Evolutionary conservation across 2,329 filamentous ascomycete species (phyloP), one percentile per base, ranked within the genome.

Genomic region (Stemphylium lycopersici): DNA sequence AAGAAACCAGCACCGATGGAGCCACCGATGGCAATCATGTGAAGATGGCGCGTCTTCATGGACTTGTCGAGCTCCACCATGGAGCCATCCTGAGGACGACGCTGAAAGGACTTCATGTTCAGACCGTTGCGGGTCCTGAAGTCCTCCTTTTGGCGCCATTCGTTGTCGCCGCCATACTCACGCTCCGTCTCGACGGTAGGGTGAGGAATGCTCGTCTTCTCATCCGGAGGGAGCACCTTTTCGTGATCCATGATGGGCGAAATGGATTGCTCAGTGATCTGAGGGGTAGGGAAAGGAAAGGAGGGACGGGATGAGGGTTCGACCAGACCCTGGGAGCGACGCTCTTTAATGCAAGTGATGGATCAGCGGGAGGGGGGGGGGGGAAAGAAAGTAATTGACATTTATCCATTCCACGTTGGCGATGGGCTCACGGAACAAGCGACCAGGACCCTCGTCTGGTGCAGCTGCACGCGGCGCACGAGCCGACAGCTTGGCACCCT

Each of bases 1-100:
- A 86, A 86, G 77, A 86, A 84, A 76, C 84, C 84, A 69, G 84
- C 84, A 71, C 84, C 84, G 51, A 86, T 86, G 29, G 83, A 84
- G 55, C 83, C 84, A 67, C 83, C 83, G 37, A 86, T 84, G 65
- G 83, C 82, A 72, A 86, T 86, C 83, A 86, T 85, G 74, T 86
- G 81, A 62, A 86, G 73, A 72, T 86, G 84, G 59, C 84, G 81
- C 46, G 78, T 76, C 76, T 83, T 82, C 77, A 86, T 83, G 63
- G 71, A 72, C 64, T 69, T 72, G 67, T 74, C 72, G 52, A 74
- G 66, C 26, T 70, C 68, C 32, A 69, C 47, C 26, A 64, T 24
- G 20, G 47, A 42, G 33, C 57, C 65, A 15, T 58, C 63, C n/a
- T 55, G 57, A 22, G 68, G 69, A 54, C 70, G 70, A 31, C 72